A percentile compares a stretch with the other conserved stretches of the same genome.
Conservation (phyloP, 1,139 yeast genomes). For the Trichomonascaceae sp. region DNA sequence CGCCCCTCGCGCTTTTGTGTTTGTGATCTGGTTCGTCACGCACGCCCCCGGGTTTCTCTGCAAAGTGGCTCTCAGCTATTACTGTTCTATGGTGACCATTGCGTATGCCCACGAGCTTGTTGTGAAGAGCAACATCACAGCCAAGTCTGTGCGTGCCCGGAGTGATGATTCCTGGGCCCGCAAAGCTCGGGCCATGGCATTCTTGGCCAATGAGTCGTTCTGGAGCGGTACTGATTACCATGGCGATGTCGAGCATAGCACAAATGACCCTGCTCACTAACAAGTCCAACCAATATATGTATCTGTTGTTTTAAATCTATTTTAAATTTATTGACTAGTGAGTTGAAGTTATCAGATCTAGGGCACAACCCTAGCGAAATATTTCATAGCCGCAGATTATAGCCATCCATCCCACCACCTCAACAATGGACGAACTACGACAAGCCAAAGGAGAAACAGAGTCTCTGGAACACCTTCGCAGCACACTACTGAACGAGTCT, state of each 20-base stretch:
- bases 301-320: too few relatives aligned
- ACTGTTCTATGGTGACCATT: not conserved
- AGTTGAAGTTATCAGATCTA: too few relatives aligned
- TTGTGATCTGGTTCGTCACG: not conserved
- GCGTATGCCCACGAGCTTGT: not conserved
- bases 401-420: too few relatives aligned
- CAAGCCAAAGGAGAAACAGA: conserved; percentile 24
- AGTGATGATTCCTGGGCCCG: not conserved
- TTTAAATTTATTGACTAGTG: too few relatives aligned
- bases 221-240: too few relatives aligned
- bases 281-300: too few relatives aligned
- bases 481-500: conserved; percentile 19
- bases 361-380: too few relatives aligned
- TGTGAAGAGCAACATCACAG: not conserved
- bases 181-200: not conserved
- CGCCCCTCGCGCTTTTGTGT: not conserved
- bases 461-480: conserved; percentile 15
- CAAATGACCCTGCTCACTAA: too few relatives aligned
- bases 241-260: too few relatives aligned
- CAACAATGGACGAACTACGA: conserved; percentile 25
- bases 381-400: too few relatives aligned
- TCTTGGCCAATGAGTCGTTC: not conserved
- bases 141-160: not conserved
- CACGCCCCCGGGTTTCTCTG: not conserved
- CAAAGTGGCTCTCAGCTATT: not conserved